These are phyloP conservation scores for Candolleomyces aberdarensis DNA, from an alignment of 768 basidiomycete species.

Conservation along the genomic window DNA sequence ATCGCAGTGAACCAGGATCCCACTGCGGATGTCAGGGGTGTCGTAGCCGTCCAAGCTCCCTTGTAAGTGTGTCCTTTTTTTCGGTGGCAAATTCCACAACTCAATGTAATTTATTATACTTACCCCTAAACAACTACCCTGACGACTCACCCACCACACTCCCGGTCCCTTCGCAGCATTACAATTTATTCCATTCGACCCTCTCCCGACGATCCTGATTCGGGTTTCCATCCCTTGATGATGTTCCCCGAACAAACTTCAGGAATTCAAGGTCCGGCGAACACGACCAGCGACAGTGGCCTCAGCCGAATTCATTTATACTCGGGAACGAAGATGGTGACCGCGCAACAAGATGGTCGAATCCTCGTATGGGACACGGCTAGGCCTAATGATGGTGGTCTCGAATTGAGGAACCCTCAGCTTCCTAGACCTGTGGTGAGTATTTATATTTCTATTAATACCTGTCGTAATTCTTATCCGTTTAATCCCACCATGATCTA, in stretches of 20 bases:
- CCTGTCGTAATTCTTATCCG: too few species aligned
- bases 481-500: too few species aligned
- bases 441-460: too few species aligned
- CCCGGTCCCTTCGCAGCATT: constrained; percentile 25
- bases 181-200: constrained; percentile 41
- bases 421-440: neutral
- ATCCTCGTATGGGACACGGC: constrained; percentile 35
- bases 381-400: constrained; percentile 16
- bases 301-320: constrained; percentile 31
- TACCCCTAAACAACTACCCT: too few species aligned
- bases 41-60: constrained; percentile 41
- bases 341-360: constrained; percentile 27
- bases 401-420: neutral
- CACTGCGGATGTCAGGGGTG: constrained; percentile 10
- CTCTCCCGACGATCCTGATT: constrained; percentile 28
- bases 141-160: too few species aligned
- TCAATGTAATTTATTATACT: neutral
- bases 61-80: constrained; percentile 26
- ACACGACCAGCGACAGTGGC: too few species aligned
- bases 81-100: neutral
- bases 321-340: constrained; percentile 34
- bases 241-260: constrained; percentile 23
- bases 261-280: constrained; percentile 9
- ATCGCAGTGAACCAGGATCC: constrained; percentile 44
- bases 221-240: constrained; percentile 31